These are phyloP conservation scores for Cyclanthera cordifolia DNA, from an alignment of 306 rosid genomes.

Conservation along the genomic window DNA sequence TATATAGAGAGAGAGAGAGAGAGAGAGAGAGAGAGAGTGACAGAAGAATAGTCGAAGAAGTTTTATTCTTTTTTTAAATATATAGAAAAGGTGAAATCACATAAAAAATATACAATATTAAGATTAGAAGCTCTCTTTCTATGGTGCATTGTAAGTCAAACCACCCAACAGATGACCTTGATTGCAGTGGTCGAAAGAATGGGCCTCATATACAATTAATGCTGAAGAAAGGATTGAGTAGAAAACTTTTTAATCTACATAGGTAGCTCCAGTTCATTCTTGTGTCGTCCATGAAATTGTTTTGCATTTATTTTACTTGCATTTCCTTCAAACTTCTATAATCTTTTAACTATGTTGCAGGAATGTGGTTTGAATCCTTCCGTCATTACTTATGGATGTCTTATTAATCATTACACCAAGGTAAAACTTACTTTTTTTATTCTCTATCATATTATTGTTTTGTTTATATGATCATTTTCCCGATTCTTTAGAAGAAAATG, in stretches of 20 bases:
- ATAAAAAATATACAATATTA: no score
- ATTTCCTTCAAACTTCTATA: constrained; percentile 1
- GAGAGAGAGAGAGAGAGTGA: no score
- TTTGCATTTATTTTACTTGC: neutral
- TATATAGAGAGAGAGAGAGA: no score
- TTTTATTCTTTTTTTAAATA: no score
- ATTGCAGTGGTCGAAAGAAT: neutral
- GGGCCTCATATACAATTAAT: neutral
- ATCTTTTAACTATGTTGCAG: constrained; percentile 25
- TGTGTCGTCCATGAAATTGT: neutral
- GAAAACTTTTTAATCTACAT: neutral
- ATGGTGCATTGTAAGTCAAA: neutral
- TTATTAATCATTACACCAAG: constrained; percentile 79
- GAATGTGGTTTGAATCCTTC: constrained; percentile 96
- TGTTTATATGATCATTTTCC: neutral
- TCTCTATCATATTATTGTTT: neutral
- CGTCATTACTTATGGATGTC: constrained; percentile 81
- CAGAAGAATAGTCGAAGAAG: neutral
- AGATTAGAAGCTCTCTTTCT: neutral
- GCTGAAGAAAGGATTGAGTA: neutral
- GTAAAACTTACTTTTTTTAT: constrained; percentile 26
- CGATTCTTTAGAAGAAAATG: neutral
- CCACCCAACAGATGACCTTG: neutral
- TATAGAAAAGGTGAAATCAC: neutral
- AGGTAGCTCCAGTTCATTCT: neutral